Base-by-base conservation (phyloP, 352 stramenopile genomes). In the Peronospora destructor region DNA sequence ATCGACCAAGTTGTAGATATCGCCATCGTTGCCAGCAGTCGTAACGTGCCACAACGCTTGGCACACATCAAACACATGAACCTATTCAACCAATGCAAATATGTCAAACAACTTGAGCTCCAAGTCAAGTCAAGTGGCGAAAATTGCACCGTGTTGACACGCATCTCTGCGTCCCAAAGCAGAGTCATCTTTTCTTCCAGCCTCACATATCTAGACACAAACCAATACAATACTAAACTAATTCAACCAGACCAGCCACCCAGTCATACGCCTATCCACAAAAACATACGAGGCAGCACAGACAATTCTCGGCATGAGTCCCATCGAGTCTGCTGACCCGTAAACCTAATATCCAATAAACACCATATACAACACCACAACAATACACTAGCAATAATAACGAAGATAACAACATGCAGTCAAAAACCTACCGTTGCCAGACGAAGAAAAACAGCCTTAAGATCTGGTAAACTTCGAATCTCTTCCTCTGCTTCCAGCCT, bases 121-220 rank as follows among this genome's bases (percentile, higher is more conserved):
- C 23, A 26, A 26, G 23, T 26, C 23, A 26, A 26, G 23, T 26
- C 23, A 26, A 26, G 4, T 26, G 21, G 17, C n/a, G 33, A 19
- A 32, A 21, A 11, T 40, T 36, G 40, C 52, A 93, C 83, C 47
- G 83, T 94, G 61, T 94, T 91, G 35, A 94, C 65, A 30, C 81
- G 76, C 81, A 94, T 88, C 56, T 94, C 83, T 0, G 75, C 72
- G 43, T 91, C 79, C 83, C 83, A 94, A 1, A 94, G 62, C 38
- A 94, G 53, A 71, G 87, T 91, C 83, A 94, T 94, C 50, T 87
- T 91, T 52, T 94, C 83, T 25, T 84, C 56, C 26, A 94, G 43
- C 66, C 88, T 86, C 29, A 88, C 74, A 37, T 91, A 91, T 33
- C 80, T 91, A 41, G 19, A 6, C 21, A 30, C 21, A 43, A 43